These are phyloP conservation scores for Boeremia lycopersici DNA, from an alignment of 2,329 filamentous ascomycete species.

Conservation along the genomic window DNA sequence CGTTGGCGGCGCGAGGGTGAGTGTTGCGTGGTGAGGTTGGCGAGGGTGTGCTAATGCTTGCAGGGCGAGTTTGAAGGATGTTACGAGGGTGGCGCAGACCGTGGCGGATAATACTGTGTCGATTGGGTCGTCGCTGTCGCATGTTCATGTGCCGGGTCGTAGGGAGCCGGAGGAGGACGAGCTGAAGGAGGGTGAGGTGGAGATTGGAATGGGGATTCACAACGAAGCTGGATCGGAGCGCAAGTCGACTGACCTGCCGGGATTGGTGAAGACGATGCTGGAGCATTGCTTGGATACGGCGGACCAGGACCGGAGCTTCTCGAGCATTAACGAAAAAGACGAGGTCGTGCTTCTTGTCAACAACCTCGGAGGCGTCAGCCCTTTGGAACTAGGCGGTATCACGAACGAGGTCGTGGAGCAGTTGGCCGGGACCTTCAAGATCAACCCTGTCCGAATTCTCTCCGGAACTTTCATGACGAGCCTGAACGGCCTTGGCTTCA, in stretches of 20 bases:
- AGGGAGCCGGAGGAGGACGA: constrained; percentile 63
- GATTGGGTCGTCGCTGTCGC: constrained; percentile 82
- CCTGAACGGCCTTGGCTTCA: constrained; percentile 74
- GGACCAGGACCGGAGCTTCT: constrained; percentile 74
- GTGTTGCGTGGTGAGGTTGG: constrained; percentile 17
- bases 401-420: constrained; percentile 70
- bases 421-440: constrained; percentile 62
- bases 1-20: constrained; percentile 74
- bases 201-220: constrained; percentile 77
- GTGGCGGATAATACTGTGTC: constrained; percentile 79
- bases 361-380: constrained; percentile 76
- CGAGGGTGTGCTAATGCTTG: constrained; percentile 13
- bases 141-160: constrained; percentile 92
- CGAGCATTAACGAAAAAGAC: constrained; percentile 65
- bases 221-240: constrained; percentile 64
- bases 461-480: constrained; percentile 75
- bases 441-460: constrained; percentile 66
- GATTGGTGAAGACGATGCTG: constrained; percentile 64
- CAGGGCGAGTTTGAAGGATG: constrained; percentile 66
- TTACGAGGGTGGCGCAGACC: constrained; percentile 72
- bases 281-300: constrained; percentile 65
- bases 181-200: constrained; percentile 64
- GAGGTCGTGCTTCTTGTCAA: constrained; percentile 73
- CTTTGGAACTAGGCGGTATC: constrained; percentile 74
- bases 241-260: constrained; percentile 50